phyloP scores from a whole-genome alignment of 805 yeast species.

The Metschnikowia peoriensis region DNA sequence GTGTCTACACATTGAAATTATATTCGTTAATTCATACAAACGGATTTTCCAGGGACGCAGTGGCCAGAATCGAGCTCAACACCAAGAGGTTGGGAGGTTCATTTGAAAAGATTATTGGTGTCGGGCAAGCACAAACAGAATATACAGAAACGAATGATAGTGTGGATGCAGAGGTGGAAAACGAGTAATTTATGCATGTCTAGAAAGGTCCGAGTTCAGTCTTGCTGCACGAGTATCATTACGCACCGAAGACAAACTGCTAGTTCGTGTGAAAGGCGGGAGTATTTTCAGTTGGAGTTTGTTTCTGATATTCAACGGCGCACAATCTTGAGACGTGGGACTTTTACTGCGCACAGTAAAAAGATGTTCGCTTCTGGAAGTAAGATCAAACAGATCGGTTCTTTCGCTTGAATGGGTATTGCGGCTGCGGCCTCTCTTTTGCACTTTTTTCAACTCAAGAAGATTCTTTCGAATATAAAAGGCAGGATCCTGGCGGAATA shows the following conservation, averaged over 20 bases:
- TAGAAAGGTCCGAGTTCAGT: slow-evolving; percentile 9
- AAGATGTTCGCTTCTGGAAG: background rate
- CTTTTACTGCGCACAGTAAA: slow-evolving; percentile 10
- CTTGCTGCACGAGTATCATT: slow-evolving; percentile 2
- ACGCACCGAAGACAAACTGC: background rate
- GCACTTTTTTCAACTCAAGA: slow-evolving; percentile 12
- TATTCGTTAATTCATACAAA: slow-evolving; percentile 33
- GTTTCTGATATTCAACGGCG: slow-evolving; percentile 2
- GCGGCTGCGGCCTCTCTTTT: slow-evolving; percentile 2
- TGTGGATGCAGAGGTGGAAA: background rate
- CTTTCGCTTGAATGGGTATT: background rate
- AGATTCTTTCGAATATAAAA: slow-evolving; percentile 32
- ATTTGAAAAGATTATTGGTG: slow-evolving; percentile 17
- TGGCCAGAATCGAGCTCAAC: slow-evolving; percentile 39
- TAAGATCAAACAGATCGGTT: background rate
- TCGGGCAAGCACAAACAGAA: background rate
- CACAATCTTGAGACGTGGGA: slow-evolving; percentile 7
- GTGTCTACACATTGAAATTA: slow-evolving; percentile 42
- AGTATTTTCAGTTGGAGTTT: slow-evolving; percentile 8
- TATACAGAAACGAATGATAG: background rate
- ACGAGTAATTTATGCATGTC: background rate
- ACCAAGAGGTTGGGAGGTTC: slow-evolving; percentile 31
- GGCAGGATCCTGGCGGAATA: slow-evolving; percentile 79
- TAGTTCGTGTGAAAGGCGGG: slow-evolving; percentile 1
- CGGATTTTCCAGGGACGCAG: slow-evolving; percentile 25